Conservation (phyloP, 257 asterid species). For the Mitragyna speciosa region DNA sequence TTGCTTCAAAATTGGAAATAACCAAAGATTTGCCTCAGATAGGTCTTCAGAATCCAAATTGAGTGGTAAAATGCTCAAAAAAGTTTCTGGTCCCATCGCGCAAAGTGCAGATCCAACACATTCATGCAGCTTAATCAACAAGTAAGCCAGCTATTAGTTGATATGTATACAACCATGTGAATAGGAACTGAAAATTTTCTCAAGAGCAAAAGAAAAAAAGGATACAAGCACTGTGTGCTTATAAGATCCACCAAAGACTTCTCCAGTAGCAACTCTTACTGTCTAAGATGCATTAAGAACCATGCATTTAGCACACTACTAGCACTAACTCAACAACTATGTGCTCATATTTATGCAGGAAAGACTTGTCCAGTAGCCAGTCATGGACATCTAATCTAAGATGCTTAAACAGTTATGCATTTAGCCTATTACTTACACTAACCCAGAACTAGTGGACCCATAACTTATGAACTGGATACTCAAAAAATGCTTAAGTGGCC, state of each 20-base stretch:
- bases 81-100: slow-evolving; percentile 86
- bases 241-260: neutral
- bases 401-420: too few relatives aligned
- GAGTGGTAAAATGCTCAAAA: slow-evolving; percentile 69
- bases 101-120: slow-evolving; percentile 87
- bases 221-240: neutral
- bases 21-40: slow-evolving; percentile 85
- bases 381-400: neutral
- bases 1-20: slow-evolving; percentile 85
- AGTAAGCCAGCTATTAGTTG: slow-evolving; percentile 16
- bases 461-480: neutral
- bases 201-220: neutral
- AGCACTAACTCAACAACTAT: neutral
- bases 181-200: neutral
- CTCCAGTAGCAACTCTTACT: neutral
- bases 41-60: slow-evolving; percentile 60
- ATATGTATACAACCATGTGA: neutral
- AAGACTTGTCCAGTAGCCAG: neutral
- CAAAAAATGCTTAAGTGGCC: neutral
- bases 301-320: neutral
- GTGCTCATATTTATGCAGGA: too few relatives aligned
- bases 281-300: neutral
- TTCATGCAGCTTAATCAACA: slow-evolving; percentile 68
- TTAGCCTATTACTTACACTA: neutral
- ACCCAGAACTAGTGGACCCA: neutral